Base-by-base conservation (phyloP, 768 basidiomycete genomes). In the Termitomyces sp. region DNA sequence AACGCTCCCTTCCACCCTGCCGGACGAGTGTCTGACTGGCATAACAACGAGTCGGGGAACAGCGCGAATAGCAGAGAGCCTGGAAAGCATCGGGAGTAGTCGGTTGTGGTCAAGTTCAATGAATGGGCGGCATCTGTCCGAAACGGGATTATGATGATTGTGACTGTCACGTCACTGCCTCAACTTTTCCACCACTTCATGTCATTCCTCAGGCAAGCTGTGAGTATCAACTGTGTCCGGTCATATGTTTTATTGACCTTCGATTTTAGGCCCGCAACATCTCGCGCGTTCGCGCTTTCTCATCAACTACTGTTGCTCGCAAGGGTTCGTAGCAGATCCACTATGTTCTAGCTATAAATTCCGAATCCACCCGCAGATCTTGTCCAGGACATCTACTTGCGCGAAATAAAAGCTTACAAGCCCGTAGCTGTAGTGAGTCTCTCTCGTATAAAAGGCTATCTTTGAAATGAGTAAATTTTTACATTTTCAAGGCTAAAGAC, bases 401-500 rank as follows among this genome's bases (percentile, higher is more conserved):
- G 81, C 68, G 90, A 96, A 77, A 80, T 98, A 66, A 95, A 90
- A 75, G 72, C 82, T 5, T 98, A 95, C 84, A 96, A 92, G 79
- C 80, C 91, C 42, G 76, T 85, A 36, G 75, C 84, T 6, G 72
- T 69, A 47, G 94, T 94, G 66, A 71, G 91, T 80, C n/a, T 24
- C 35, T 46, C 59, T 42, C 12, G 30, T 6, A n/a, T 5, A 3
- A 38, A 46, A n/a, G 47, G 30, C 3, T 33, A 22, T 24, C 20
- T n/a, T n/a, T 2, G 4, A 30, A 35, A 42, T 45, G 16, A 48
- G 55, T 45, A 32, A 33, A 54, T 20, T 20, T 13, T 2, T 4
- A 20, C n/a, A 40, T 10, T 45, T 38, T 42, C 49, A 50, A 98
- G 95, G 84, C 88, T 61, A 86, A 91, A 73, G 91, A 97, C 71